These are phyloP conservation scores for Apiotrichum gracile DNA, from an alignment of 1,284 basidiomycete species.

Conservation along the genomic window DNA sequence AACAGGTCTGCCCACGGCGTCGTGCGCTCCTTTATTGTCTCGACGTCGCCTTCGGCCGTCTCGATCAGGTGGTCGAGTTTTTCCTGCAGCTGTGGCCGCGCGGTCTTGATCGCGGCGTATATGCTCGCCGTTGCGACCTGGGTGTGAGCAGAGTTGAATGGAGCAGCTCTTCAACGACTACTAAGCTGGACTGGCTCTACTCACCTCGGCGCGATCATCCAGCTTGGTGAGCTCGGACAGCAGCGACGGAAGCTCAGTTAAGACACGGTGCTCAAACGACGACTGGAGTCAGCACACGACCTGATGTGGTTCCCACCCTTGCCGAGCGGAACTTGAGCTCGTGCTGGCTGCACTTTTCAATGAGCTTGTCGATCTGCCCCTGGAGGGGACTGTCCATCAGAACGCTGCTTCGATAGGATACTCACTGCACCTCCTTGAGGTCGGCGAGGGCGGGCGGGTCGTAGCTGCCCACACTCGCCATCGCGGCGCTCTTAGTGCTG, in stretches of 20 bases:
- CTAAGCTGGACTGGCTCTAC: too few relatives aligned
- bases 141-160: neutral
- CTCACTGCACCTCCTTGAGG: neutral
- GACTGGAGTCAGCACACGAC: conserved; percentile 14
- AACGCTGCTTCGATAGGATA: neutral
- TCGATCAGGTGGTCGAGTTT: conserved; percentile 21
- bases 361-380: conserved; percentile 32
- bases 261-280: conserved; percentile 38
- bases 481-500: neutral
- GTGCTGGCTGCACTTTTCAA: conserved; percentile 32
- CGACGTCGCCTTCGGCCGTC: conserved; percentile 22
- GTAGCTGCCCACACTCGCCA: neutral
- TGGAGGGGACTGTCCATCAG: conserved; percentile 26
- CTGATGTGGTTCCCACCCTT: conserved; percentile 18
- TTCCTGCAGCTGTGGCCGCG: conserved; percentile 15
- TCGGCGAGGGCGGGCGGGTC: neutral
- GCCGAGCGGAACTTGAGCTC: conserved; percentile 34
- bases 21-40: conserved; percentile 31
- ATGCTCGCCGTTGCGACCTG: conserved; percentile 20
- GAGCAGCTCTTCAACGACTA: too few relatives aligned
- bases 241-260: conserved; percentile 28
- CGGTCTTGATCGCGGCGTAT: conserved; percentile 16
- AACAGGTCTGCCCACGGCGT: conserved; percentile 34
- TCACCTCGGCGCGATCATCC: conserved; percentile 37
- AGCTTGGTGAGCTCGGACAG: conserved; percentile 28